Conservation (phyloP, 345 rosid species). For the Arabis alpina region DNA sequence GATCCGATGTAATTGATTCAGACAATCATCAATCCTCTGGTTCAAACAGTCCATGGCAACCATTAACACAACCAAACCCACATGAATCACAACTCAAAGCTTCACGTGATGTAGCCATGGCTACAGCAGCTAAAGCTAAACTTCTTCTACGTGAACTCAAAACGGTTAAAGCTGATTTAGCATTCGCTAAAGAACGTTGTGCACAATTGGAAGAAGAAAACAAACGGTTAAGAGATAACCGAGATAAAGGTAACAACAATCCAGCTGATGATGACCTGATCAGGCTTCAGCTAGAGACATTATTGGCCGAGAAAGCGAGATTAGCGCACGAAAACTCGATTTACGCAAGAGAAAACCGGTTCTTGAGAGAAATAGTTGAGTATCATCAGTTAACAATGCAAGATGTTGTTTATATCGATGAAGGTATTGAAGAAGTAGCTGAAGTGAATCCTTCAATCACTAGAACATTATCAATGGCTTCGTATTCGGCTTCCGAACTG, state of each 20-base stretch:
- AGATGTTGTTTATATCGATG: slow-evolving; percentile 89
- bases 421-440: slow-evolving; percentile 74
- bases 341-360: slow-evolving; percentile 86
- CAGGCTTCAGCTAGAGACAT: slow-evolving; percentile 94
- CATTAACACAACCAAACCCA: slow-evolving; percentile 45
- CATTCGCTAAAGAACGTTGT: slow-evolving; percentile 85
- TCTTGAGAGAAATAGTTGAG: slow-evolving; percentile 92
- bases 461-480: slow-evolving; percentile 56
- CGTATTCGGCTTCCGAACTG: slow-evolving; percentile 41
- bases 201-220: slow-evolving; percentile 94
- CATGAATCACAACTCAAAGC: slow-evolving; percentile 95
- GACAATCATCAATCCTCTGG: slow-evolving; percentile 44
- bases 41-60: slow-evolving; percentile 57
- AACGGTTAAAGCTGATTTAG: slow-evolving; percentile 93
- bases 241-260: slow-evolving; percentile 69
- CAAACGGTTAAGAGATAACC: slow-evolving; percentile 79
- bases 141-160: slow-evolving; percentile 93
- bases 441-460: slow-evolving; percentile 63
- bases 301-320: slow-evolving; percentile 93
- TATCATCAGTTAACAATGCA: slow-evolving; percentile 98
- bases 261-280: slow-evolving; percentile 95
- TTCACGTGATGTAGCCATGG: slow-evolving; percentile 99
- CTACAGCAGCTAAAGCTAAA: slow-evolving; percentile 99
- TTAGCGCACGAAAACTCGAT: slow-evolving; percentile 87
- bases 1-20: slow-evolving; percentile 43